A percentile compares a stretch with the other conserved stretches of the same genome.
Evolutionary conservation across 805 yeast genomes (phyloP).

Genomic region (Cyberlindnera xylosilytica): DNA sequence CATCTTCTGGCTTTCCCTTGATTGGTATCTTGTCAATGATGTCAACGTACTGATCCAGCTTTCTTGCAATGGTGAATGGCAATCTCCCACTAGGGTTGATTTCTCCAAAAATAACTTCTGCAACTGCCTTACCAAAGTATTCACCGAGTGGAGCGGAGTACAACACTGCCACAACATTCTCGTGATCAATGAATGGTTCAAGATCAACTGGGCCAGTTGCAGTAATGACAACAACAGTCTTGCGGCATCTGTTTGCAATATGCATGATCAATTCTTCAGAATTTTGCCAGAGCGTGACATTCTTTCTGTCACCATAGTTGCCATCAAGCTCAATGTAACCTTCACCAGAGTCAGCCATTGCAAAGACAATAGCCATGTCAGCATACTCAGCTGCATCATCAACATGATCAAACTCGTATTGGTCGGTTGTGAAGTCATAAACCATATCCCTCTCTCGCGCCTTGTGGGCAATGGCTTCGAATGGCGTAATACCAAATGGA

Average conservation of each 20-base stretch:
- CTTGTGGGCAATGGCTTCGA: slow-evolving; percentile 47
- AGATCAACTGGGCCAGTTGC: slow-evolving; percentile 59
- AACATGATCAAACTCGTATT: slow-evolving; percentile 42
- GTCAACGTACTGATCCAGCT: slow-evolving; percentile 44
- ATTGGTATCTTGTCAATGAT: slow-evolving; percentile 37
- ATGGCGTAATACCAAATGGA: slow-evolving; percentile 56
- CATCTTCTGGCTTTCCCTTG: slow-evolving; percentile 36
- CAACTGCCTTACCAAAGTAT: slow-evolving; percentile 52
- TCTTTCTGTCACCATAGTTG: slow-evolving; percentile 56
- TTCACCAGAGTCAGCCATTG: slow-evolving; percentile 54
- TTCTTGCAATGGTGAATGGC: slow-evolving; percentile 61
- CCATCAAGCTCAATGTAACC: slow-evolving; percentile 56
- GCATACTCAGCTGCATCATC: slow-evolving; percentile 45
- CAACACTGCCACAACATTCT: slow-evolving; percentile 55
- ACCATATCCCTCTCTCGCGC: slow-evolving; percentile 45
- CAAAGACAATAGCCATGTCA: slow-evolving; percentile 54
- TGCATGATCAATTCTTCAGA: slow-evolving; percentile 51
- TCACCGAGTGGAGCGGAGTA: slow-evolving; percentile 58
- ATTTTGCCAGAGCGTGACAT: slow-evolving; percentile 52
- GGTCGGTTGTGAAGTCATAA: slow-evolving; percentile 43
- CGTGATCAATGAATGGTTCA: slow-evolving; percentile 53
- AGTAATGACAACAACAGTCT: slow-evolving; percentile 57
- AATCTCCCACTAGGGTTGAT: slow-evolving; percentile 60
- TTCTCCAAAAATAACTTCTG: slow-evolving; percentile 58
- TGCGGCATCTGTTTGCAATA: slow-evolving; percentile 47